Percentiles rank a stretch among this genome's conserved stretches.
Evolutionary conservation across 169 alveolate genomes (phyloP).

Genomic region (Sarcocystis neurona): DNA sequence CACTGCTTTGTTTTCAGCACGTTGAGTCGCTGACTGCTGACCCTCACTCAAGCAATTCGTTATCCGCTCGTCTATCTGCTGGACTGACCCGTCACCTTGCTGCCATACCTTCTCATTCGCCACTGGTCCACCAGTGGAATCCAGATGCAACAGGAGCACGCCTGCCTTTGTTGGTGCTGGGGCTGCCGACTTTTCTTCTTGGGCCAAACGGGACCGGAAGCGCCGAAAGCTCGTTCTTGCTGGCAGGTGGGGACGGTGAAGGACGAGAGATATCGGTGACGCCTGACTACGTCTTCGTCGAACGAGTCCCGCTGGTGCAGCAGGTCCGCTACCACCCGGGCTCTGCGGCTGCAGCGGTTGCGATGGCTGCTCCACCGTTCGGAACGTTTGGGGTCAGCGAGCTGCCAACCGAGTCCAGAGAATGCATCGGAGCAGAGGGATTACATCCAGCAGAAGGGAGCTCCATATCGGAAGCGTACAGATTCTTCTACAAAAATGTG

Average conservation of each 20-base stretch:
- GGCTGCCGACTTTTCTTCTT: neutral
- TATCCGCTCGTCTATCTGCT: neutral
- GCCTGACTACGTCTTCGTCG: neutral
- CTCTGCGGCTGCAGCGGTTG: neutral
- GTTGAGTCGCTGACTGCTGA: neutral
- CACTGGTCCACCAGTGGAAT: neutral
- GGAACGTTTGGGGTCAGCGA: slow-evolving; percentile 20
- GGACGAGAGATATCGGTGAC: neutral
- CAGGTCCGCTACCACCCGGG: neutral
- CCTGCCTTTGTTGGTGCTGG: neutral
- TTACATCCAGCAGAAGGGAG: slow-evolving; percentile 10
- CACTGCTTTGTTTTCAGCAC: neutral
- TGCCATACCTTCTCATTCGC: neutral
- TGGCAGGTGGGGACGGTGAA: no score
- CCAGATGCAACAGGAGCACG: neutral
- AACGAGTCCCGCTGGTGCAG: neutral
- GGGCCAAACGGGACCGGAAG: no score
- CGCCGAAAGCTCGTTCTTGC: no score
- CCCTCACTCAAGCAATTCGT: neutral
- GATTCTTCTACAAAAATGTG: slow-evolving; percentile 35
- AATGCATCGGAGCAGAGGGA: slow-evolving; percentile 8
- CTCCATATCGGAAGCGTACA: slow-evolving; percentile 58
- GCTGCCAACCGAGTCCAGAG: slow-evolving; percentile 6
- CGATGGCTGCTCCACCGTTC: neutral
- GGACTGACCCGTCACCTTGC: slow-evolving; percentile 18